These are phyloP conservation scores for Omphalea diandra DNA, from an alignment of 441 rosid species.

Conservation along the genomic window DNA sequence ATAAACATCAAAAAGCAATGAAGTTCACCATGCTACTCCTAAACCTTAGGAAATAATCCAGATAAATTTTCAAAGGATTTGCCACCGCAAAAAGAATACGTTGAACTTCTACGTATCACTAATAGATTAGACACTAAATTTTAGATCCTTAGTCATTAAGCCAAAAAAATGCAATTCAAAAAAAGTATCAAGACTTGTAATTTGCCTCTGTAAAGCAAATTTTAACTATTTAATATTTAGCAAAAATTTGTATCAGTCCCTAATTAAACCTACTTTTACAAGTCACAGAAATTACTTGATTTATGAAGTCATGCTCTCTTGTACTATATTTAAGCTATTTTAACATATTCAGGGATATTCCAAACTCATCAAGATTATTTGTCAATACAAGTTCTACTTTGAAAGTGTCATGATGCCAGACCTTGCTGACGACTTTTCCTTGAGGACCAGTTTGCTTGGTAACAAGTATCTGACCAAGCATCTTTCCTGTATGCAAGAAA, in stretches of 20 bases:
- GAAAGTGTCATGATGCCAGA: constrained; percentile 28
- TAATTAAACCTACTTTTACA: background rate
- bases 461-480: constrained; percentile 95
- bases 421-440: constrained; percentile 99
- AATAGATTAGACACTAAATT: background rate
- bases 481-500: constrained; percentile 57
- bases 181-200: background rate
- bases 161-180: background rate
- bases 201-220: background rate
- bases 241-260: background rate
- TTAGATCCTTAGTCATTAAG: background rate
- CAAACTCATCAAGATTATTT: background rate
- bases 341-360: background rate
- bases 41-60: background rate
- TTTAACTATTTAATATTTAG: background rate
- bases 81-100: background rate
- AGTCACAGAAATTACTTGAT: background rate
- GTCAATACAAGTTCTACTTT: background rate
- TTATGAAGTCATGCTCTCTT: background rate
- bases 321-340: background rate
- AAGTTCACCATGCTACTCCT: background rate
- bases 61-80: background rate
- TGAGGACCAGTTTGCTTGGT: constrained; percentile 98
- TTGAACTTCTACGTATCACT: too few species aligned
- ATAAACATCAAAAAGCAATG: background rate